Conservation (phyloP, 2,329 filamentous ascomycete species). For the Penicillium thymicola region DNA sequence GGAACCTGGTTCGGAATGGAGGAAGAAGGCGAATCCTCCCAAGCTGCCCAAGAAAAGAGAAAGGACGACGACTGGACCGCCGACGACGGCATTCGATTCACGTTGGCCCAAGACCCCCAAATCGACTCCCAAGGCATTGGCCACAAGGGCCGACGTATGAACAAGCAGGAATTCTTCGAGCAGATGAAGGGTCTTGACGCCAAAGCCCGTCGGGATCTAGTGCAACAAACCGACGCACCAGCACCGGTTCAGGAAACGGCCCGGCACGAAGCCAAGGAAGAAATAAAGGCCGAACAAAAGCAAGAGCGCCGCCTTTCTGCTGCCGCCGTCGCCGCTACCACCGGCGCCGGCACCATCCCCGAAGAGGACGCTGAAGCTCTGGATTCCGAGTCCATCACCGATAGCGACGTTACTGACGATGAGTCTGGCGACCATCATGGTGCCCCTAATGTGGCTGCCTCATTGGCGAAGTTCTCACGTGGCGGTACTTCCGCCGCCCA, state of each 20-base stretch:
- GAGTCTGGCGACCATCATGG: slow-evolving; percentile 19
- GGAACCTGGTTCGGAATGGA: slow-evolving; percentile 54
- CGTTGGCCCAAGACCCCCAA: slow-evolving; percentile 49
- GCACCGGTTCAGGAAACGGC: slow-evolving; percentile 40
- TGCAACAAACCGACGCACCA: slow-evolving; percentile 43
- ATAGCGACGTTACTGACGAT: slow-evolving; percentile 24
- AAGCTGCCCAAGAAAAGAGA: slow-evolving; percentile 27
- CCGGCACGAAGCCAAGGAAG: slow-evolving; percentile 28
- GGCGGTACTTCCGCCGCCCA: slow-evolving; percentile 35
- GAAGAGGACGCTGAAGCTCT: slow-evolving; percentile 18
- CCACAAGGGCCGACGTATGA: slow-evolving; percentile 58
- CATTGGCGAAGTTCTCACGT: slow-evolving; percentile 36
- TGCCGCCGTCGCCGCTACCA: slow-evolving; percentile 12
- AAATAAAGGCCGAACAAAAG: slow-evolving; percentile 26
- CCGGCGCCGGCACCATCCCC: slow-evolving; percentile 14
- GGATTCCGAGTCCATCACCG: slow-evolving; percentile 23
- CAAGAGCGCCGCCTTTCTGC: slow-evolving; percentile 26
- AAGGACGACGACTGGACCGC: slow-evolving; percentile 34
- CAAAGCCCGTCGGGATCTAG: slow-evolving; percentile 51
- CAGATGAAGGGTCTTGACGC: slow-evolving; percentile 61
- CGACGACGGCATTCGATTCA: slow-evolving; percentile 59
- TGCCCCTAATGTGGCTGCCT: slow-evolving; percentile 37
- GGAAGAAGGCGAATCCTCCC: slow-evolving; percentile 33
- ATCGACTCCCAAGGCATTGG: slow-evolving; percentile 34
- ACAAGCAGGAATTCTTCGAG: slow-evolving; percentile 62